A percentile compares a stretch with the other conserved stretches of the same genome.
Conservation (phyloP, 1,139 yeast species). For the Magnusiomyces sp. region DNA sequence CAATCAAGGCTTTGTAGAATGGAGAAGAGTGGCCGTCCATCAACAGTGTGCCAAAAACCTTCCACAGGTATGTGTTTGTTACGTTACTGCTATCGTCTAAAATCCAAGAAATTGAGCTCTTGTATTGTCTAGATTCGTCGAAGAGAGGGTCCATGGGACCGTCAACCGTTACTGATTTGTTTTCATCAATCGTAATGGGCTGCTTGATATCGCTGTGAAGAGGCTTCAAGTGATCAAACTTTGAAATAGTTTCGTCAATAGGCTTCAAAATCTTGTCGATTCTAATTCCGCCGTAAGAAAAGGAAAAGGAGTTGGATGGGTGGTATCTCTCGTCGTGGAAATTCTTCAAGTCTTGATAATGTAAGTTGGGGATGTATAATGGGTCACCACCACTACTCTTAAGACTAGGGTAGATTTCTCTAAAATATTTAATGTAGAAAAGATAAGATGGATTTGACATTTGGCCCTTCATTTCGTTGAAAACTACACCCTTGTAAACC, state of each 20-base stretch:
- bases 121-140: slow-evolving; percentile 61
- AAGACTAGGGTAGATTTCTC: slow-evolving; percentile 74
- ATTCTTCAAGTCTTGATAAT: slow-evolving; percentile 63
- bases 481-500: slow-evolving; percentile 88
- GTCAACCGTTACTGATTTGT: slow-evolving; percentile 34
- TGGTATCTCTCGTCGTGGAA: slow-evolving; percentile 74
- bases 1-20: slow-evolving; percentile 74
- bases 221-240: slow-evolving; percentile 35
- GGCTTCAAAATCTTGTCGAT: slow-evolving; percentile 53
- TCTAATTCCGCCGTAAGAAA: slow-evolving; percentile 78
- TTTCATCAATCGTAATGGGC: slow-evolving; percentile 40
- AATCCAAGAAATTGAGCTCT: slow-evolving; percentile 81
- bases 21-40: slow-evolving; percentile 93
- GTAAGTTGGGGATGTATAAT: slow-evolving; percentile 57
- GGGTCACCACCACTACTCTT: slow-evolving; percentile 97
- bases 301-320: slow-evolving; percentile 82
- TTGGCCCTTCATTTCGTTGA: slow-evolving; percentile 98
- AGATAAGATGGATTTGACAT: slow-evolving; percentile 80
- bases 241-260: slow-evolving; percentile 43
- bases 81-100: slow-evolving; percentile 66
- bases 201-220: slow-evolving; percentile 34
- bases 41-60: slow-evolving; percentile 59
- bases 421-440: slow-evolving; percentile 76
- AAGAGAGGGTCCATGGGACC: slow-evolving; percentile 87
- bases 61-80: slow-evolving; percentile 66